A percentile compares a stretch with the other conserved stretches of the same genome.
These are phyloP conservation scores for Aspergillus mulundensis DNA, from an alignment of 495 filamentous ascomycete genomes.

Conservation along the genomic window DNA sequence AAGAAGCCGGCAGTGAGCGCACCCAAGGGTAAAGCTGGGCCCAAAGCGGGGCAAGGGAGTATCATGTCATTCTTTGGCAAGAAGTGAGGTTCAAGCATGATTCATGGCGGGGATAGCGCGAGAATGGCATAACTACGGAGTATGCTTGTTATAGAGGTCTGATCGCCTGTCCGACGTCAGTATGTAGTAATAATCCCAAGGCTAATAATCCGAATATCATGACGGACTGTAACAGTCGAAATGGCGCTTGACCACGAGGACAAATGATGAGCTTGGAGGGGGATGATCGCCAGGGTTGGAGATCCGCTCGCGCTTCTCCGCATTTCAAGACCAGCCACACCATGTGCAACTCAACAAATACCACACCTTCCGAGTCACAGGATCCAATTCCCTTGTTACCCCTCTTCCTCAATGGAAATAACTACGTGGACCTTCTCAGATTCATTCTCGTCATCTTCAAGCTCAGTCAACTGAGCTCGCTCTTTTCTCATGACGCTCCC, in stretches of 20 bases:
- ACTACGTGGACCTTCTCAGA: not conserved
- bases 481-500: slow-evolving; percentile 7
- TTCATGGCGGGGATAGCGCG: not conserved
- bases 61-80: slow-evolving; percentile 95
- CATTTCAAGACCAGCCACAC: not conserved
- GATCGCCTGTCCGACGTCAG: not conserved
- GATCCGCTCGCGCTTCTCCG: not conserved
- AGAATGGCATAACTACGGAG: not conserved
- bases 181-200: not conserved
- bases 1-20: slow-evolving; percentile 53
- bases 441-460: not conserved
- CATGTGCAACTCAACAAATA: slow-evolving; percentile 6
- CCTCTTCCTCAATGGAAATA: not conserved
- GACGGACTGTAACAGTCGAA: not conserved
- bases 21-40: slow-evolving; percentile 54
- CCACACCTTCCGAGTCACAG: not conserved
- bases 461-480: not conserved
- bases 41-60: slow-evolving; percentile 70
- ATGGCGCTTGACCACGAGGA: not conserved
- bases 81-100: slow-evolving; percentile 45
- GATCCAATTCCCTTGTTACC: not conserved
- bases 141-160: not conserved
- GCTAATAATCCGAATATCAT: not conserved
- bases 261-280: not conserved
- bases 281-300: not conserved